phyloP scores from a whole-genome alignment of 176 grass and related monocot genomes.

The Cenchrus purpureus region DNA sequence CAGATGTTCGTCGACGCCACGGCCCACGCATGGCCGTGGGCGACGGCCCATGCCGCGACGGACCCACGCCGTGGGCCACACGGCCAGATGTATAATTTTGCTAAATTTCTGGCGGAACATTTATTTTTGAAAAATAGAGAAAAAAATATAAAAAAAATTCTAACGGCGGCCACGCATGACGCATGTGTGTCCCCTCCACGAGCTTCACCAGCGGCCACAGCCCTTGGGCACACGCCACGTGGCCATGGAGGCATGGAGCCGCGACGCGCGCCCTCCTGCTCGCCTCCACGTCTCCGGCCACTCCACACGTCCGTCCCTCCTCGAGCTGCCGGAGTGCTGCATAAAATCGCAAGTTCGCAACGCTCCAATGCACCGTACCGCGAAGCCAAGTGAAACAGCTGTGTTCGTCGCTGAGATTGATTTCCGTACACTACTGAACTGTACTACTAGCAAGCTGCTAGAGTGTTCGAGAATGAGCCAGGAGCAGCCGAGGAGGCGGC shows the following conservation, averaged over 20 bases:
- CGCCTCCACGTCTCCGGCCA: slow-evolving; percentile 36
- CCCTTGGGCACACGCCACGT: slow-evolving; percentile 22
- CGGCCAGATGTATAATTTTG: too few relatives aligned
- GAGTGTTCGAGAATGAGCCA: slow-evolving; percentile 57
- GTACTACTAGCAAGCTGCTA: background rate
- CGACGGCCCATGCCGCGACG: too few relatives aligned
- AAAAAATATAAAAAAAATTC: too few relatives aligned
- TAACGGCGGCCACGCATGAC: too few relatives aligned
- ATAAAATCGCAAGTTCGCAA: background rate
- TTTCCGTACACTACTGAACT: background rate
- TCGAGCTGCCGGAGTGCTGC: background rate
- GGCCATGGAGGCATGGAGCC: background rate
- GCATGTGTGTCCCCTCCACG: background rate
- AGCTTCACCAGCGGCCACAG: background rate
- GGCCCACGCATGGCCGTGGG: too few relatives aligned
- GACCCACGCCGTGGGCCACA: too few relatives aligned
- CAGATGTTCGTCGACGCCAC: too few relatives aligned
- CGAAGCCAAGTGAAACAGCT: background rate
- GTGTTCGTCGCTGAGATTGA: background rate
- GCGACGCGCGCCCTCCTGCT: background rate
- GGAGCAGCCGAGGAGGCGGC: slow-evolving; percentile 52
- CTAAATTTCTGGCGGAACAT: too few relatives aligned
- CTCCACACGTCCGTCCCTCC: slow-evolving; percentile 5
- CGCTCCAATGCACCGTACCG: background rate
- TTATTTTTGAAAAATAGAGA: too few relatives aligned